Conservation (phyloP, 2,329 filamentous ascomycete genomes). For the Calonectria hongkongensis region DNA sequence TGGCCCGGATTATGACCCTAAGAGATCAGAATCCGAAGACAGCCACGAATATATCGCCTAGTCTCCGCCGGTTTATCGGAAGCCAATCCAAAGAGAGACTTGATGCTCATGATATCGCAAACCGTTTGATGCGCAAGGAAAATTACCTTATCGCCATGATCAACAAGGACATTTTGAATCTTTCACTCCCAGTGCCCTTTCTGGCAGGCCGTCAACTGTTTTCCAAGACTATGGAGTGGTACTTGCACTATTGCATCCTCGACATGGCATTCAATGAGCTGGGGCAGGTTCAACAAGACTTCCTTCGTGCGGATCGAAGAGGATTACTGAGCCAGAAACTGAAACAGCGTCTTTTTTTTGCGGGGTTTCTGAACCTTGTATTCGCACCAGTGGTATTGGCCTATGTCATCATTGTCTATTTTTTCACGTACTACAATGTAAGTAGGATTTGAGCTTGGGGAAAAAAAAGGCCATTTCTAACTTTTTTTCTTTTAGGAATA, state of each 20-base stretch:
- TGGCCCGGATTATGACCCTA: conserved; percentile 88
- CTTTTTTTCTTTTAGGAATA: conserved; percentile 80
- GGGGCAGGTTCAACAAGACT: conserved; percentile 90
- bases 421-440: conserved; percentile 96
- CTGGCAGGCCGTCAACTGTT: conserved; percentile 87
- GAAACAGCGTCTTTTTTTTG: conserved; percentile 85
- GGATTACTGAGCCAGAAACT: conserved; percentile 86
- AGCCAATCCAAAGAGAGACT: conserved; percentile 95
- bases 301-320: conserved; percentile 89
- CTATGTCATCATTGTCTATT: conserved; percentile 91
- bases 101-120: conserved; percentile 97
- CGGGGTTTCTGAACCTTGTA: conserved; percentile 89
- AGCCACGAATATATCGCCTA: conserved; percentile 71
- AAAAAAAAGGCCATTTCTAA: neutral
- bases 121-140: conserved; percentile 95
- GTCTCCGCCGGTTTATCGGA: conserved; percentile 77
- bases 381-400: conserved; percentile 91
- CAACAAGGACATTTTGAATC: conserved; percentile 95
- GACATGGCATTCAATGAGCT: conserved; percentile 95
- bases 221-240: conserved; percentile 94
- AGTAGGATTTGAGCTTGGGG: conserved; percentile 54
- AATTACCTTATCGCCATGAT: conserved; percentile 98
- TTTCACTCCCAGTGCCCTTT: conserved; percentile 91
- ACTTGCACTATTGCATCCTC: conserved; percentile 90
- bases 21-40: conserved; percentile 92